Evolutionary conservation across 2,329 filamentous ascomycete genomes (phyloP).

Genomic region (Diaporthe longicolla): DNA sequence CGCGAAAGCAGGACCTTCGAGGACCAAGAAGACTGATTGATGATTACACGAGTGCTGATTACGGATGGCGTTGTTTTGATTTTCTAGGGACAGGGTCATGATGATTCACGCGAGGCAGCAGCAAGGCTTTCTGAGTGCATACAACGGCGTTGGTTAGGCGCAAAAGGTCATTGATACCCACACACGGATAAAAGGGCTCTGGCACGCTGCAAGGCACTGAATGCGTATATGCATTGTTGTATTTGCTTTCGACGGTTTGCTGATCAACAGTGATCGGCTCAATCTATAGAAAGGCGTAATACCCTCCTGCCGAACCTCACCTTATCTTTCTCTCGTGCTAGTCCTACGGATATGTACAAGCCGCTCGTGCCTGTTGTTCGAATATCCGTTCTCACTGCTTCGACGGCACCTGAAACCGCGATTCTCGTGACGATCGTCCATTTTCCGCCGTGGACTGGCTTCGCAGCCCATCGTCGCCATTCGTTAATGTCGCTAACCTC

Average conservation of each 20-base stretch:
- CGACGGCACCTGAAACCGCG: conserved; percentile 9
- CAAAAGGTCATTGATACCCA: conserved; percentile 39
- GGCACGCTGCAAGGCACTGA: conserved; percentile 3
- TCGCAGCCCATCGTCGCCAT: conserved; percentile 13
- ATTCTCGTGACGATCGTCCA: conserved; percentile 17
- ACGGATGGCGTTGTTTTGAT: conserved; percentile 36
- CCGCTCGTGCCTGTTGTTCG: background rate
- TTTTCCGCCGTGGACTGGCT: background rate
- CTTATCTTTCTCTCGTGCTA: conserved; percentile 21
- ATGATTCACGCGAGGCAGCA: background rate
- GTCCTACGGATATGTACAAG: conserved; percentile 30
- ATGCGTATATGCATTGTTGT: conserved; percentile 30
- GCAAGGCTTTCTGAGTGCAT: conserved; percentile 24
- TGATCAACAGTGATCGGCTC: conserved; percentile 30
- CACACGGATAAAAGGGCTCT: background rate
- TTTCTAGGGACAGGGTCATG: conserved; percentile 33
- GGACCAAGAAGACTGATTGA: conserved; percentile 38
- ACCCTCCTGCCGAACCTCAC: conserved; percentile 4
- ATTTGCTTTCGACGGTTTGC: conserved; percentile 19
- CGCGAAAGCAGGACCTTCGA: conserved; percentile 34
- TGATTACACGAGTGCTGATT: conserved; percentile 38
- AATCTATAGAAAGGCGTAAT: conserved; percentile 25
- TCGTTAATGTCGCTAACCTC: background rate
- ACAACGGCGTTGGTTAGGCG: conserved; percentile 35
- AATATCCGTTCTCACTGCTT: conserved; percentile 22